Percentiles rank a stretch among this genome's conserved stretches.
These are phyloP conservation scores for Aspergillus fischeri DNA, from an alignment of 2,329 filamentous ascomycete genomes.

Conservation along the genomic window DNA sequence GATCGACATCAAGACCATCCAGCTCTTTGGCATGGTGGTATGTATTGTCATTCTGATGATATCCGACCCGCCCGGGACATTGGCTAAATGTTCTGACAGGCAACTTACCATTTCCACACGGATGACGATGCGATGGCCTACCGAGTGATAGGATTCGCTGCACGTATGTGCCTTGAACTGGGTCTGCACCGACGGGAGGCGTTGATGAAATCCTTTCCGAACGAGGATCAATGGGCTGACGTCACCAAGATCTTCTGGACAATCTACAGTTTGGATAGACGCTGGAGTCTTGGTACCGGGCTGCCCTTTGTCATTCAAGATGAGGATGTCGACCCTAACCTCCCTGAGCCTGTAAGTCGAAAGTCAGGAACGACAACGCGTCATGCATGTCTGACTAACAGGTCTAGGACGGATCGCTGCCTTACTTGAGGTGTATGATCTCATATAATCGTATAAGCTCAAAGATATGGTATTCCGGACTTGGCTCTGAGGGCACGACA, in stretches of 20 bases:
- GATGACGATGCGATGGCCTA: constrained; percentile 85
- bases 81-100: constrained; percentile 38
- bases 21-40: constrained; percentile 52
- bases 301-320: constrained; percentile 83
- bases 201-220: constrained; percentile 61
- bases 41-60: constrained; percentile 6
- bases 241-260: constrained; percentile 79
- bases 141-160: constrained; percentile 78
- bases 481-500: constrained; percentile 62
- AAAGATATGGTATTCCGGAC: constrained; percentile 79
- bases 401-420: constrained; percentile 43
- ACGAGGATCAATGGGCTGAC: constrained; percentile 64
- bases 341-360: constrained; percentile 69
- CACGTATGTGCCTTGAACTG: constrained; percentile 72
- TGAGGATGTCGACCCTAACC: constrained; percentile 72
- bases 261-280: constrained; percentile 76
- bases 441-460: constrained; percentile 77
- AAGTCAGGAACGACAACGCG: background rate
- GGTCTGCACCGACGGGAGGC: constrained; percentile 78
- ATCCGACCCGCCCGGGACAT: background rate
- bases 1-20: constrained; percentile 55
- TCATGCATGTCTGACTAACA: background rate
- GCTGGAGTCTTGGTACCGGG: constrained; percentile 87
- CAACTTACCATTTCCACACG: constrained; percentile 75
- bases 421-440: constrained; percentile 80